These are phyloP conservation scores for Pseudocercospora eumusae DNA, from an alignment of 2,329 filamentous ascomycete species.

Conservation along the genomic window DNA sequence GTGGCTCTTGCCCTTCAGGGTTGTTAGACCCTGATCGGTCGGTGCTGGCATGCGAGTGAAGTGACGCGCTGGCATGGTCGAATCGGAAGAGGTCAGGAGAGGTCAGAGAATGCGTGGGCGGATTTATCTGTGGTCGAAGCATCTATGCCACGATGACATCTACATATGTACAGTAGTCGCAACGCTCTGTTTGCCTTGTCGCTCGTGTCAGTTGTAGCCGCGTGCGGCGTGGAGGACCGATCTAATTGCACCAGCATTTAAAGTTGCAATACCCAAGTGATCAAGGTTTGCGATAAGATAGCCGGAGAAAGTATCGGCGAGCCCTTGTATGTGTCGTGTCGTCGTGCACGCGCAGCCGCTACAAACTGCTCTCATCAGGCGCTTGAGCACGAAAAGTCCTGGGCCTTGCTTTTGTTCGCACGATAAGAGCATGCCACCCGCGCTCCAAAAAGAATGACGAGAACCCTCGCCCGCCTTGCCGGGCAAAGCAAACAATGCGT, in stretches of 20 bases:
- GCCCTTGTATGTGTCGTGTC: too few species aligned
- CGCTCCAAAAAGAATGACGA: background rate
- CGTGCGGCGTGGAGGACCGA: background rate
- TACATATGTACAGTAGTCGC: too few species aligned
- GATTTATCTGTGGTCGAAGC: background rate
- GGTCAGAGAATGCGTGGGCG: too few species aligned
- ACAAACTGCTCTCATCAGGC: background rate
- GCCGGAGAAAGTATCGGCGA: too few species aligned
- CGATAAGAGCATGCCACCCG: constrained; percentile 8
- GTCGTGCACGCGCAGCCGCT: background rate
- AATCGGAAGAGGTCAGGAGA: background rate
- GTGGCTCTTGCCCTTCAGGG: background rate
- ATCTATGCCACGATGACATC: background rate
- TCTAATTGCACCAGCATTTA: background rate
- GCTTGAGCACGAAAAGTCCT: background rate
- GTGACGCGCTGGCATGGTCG: background rate
- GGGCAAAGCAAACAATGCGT: constrained; percentile 7
- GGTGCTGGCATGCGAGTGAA: background rate
- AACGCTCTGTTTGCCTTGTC: background rate
- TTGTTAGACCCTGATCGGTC: background rate
- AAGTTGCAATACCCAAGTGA: too few species aligned
- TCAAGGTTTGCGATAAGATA: constrained; percentile 1
- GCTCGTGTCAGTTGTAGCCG: background rate
- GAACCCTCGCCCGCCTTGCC: constrained; percentile 4
- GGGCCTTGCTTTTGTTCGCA: constrained; percentile 4